Conservation (phyloP, 2,329 filamentous ascomycete species). For the Aureobasidium sp. region DNA sequence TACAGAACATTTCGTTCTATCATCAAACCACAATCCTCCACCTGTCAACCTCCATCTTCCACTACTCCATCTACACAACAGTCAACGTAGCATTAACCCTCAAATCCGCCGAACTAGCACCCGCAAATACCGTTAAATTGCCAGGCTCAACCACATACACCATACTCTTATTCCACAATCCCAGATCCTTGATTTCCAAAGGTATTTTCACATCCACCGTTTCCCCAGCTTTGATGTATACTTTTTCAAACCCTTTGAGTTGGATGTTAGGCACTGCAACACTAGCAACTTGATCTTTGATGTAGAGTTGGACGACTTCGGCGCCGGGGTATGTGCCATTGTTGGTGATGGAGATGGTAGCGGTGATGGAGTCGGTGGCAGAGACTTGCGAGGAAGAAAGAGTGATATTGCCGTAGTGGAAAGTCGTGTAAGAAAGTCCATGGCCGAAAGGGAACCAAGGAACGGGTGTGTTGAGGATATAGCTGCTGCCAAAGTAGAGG, state of each 20-base stretch:
- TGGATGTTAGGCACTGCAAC: slow-evolving; percentile 71
- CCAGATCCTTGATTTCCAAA: slow-evolving; percentile 56
- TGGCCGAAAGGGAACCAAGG: slow-evolving; percentile 74
- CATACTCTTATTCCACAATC: slow-evolving; percentile 67
- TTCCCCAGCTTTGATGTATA: slow-evolving; percentile 65
- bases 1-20: too few relatives aligned
- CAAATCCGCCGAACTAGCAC: slow-evolving; percentile 63
- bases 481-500: slow-evolving; percentile 69
- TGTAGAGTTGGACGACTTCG: slow-evolving; percentile 75
- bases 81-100: slow-evolving; percentile 63
- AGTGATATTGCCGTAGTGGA: slow-evolving; percentile 62
- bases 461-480: slow-evolving; percentile 66
- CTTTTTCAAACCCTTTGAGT: slow-evolving; percentile 75
- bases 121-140: slow-evolving; percentile 69
- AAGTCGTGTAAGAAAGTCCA: slow-evolving; percentile 71
- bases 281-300: slow-evolving; percentile 67
- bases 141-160: slow-evolving; percentile 79
- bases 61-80: slow-evolving; percentile 39
- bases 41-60: not conserved
- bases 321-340: slow-evolving; percentile 61
- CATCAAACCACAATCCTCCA: not conserved
- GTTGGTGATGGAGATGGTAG: slow-evolving; percentile 70
- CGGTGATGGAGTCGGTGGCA: slow-evolving; percentile 60
- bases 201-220: slow-evolving; percentile 61
- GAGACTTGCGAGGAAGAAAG: slow-evolving; percentile 56